Evolutionary conservation across 1,139 yeast genomes (phyloP).

Genomic region (Geotrichum europaeum): DNA sequence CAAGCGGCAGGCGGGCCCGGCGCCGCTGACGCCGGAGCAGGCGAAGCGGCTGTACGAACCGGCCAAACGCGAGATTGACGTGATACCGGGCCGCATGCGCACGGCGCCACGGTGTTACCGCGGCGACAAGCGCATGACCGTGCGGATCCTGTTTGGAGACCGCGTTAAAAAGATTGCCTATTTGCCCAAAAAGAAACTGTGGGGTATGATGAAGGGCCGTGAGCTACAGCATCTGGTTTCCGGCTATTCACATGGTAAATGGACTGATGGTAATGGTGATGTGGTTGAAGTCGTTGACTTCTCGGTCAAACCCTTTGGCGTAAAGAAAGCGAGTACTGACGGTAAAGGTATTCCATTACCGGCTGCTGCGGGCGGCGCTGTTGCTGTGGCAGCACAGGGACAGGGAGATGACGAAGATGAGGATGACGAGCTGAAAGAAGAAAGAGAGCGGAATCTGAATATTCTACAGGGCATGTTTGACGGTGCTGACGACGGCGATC

Average conservation of each 20-base stretch:
- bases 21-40: conserved; percentile 35
- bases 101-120: conserved; percentile 47
- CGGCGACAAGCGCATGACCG: conserved; percentile 43
- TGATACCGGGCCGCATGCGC: conserved; percentile 61
- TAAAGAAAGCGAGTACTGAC: neutral
- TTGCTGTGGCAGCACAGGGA: neutral
- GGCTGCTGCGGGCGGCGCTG: conserved; percentile 6
- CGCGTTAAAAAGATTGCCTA: conserved; percentile 55
- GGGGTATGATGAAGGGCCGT: conserved; percentile 80
- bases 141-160: conserved; percentile 53
- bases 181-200: conserved; percentile 66
- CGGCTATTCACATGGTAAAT: conserved; percentile 55
- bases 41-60: conserved; percentile 40
- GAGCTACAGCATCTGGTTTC: conserved; percentile 56
- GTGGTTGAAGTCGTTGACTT: conserved; percentile 48
- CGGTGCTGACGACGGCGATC: conserved; percentile 26
- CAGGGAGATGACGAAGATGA: conserved; percentile 13
- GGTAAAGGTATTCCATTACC: neutral
- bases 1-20: conserved; percentile 25
- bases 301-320: conserved; percentile 10
- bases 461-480: conserved; percentile 25
- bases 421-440: conserved; percentile 22
- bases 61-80: conserved; percentile 41
- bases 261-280: conserved; percentile 84
- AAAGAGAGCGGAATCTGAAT: conserved; percentile 24